A percentile compares a stretch with the other conserved stretches of the same genome.
These are phyloP conservation scores for Fraxinus pennsylvanica DNA, from an alignment of 257 asterid species.

Conservation along the genomic window DNA sequence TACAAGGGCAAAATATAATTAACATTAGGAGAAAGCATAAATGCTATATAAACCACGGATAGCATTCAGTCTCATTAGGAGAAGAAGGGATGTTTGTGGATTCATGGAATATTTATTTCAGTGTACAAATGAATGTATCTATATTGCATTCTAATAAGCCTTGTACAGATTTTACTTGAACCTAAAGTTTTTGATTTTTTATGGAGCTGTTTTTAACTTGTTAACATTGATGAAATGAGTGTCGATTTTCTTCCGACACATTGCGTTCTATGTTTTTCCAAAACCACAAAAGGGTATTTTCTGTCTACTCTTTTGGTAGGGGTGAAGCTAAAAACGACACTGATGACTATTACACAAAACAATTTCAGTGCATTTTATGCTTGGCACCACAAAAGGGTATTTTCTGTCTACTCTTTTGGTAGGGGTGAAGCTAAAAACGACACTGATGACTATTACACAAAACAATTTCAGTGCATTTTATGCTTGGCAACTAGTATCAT, in stretches of 20 bases:
- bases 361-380: background rate
- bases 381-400: background rate
- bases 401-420: slow-evolving; percentile 4
- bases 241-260: background rate
- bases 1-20: background rate
- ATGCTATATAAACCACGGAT: background rate
- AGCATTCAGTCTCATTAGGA: background rate
- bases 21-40: background rate
- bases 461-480: background rate
- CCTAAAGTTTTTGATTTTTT: background rate
- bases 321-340: background rate
- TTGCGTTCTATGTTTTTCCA: slow-evolving; percentile 14
- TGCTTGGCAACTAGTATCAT: background rate
- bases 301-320: slow-evolving; percentile 3
- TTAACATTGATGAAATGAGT: background rate
- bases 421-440: background rate
- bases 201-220: background rate
- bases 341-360: background rate
- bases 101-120: background rate
- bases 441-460: background rate
- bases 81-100: background rate
- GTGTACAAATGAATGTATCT: background rate
- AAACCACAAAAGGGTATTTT: slow-evolving; percentile 10
- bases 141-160: background rate
- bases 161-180: background rate